Evolutionary conservation across 306 rosid species (phyloP).

Genomic region (Ziziphus jujuba): DNA sequence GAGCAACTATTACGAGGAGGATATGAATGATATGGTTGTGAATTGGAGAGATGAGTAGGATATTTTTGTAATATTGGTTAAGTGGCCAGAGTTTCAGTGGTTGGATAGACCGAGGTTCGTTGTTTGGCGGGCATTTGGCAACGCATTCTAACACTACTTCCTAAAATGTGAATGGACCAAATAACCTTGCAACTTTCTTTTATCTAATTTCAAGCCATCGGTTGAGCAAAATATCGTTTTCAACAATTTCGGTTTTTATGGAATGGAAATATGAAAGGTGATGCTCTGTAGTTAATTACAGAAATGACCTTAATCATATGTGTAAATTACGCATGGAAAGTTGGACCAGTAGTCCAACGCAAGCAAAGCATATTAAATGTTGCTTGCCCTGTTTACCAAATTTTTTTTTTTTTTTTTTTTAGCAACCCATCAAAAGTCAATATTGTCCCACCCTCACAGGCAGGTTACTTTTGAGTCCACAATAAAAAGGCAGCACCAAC

Average conservation of each 20-base stretch:
- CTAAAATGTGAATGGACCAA: neutral
- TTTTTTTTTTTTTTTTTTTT: neutral
- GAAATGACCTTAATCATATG: neutral
- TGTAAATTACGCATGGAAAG: neutral
- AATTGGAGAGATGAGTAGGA: neutral
- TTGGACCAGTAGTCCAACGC: neutral
- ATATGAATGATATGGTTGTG: neutral
- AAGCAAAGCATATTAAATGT: neutral
- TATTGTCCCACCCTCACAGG: neutral
- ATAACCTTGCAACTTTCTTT: neutral
- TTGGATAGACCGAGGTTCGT: slow-evolving; percentile 17
- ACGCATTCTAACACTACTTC: neutral
- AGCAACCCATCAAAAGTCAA: neutral
- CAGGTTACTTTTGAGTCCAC: no score
- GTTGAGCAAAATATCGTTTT: neutral
- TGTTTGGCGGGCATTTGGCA: slow-evolving; percentile 13
- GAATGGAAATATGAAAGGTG: neutral
- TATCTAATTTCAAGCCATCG: slow-evolving; percentile 1
- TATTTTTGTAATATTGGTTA: neutral
- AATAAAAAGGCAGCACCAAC: no score
- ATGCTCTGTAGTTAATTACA: neutral
- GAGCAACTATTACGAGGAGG: no score
- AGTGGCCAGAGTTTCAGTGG: neutral
- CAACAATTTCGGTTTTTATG: neutral
- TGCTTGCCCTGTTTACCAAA: neutral